phyloP scores from a whole-genome alignment of 345 rosid species.

The Aquilaria malaccensis region DNA sequence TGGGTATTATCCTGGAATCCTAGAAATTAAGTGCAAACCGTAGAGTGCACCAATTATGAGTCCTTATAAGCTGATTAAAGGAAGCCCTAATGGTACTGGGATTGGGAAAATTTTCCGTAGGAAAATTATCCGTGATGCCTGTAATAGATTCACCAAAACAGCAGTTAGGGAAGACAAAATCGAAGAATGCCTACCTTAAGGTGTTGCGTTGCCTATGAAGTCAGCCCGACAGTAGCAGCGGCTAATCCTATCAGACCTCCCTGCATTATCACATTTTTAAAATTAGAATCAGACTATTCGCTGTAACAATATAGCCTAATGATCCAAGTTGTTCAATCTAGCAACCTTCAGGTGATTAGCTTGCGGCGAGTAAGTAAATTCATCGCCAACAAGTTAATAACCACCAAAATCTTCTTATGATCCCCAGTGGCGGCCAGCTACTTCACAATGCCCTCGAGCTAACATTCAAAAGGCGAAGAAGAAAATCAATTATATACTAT shows the following conservation, averaged over 20 bases:
- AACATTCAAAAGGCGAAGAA: conserved; percentile 8
- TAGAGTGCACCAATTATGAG: too few species aligned
- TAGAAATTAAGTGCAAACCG: too few species aligned
- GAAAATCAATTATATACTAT: background rate
- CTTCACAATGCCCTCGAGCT: conserved; percentile 95
- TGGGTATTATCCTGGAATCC: too few species aligned
- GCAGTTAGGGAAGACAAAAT: background rate
- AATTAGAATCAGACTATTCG: conserved; percentile 8
- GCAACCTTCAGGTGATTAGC: conserved; percentile 92
- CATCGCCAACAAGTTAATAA: conserved; percentile 59
- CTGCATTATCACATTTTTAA: conserved; percentile 23
- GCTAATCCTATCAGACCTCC: conserved; percentile 98
- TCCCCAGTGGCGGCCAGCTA: conserved; percentile 64
- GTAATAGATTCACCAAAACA: background rate
- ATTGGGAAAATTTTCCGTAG: too few species aligned
- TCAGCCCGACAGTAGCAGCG: conserved; percentile 95
- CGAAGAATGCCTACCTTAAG: conserved; percentile 53
- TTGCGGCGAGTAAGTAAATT: conserved; percentile 74
- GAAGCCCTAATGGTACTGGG: too few species aligned
- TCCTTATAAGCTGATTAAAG: too few species aligned
- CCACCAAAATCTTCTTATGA: conserved; percentile 85
- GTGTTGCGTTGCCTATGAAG: conserved; percentile 86
- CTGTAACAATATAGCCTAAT: background rate
- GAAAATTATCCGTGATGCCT: too few species aligned
- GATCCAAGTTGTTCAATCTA: background rate